These are phyloP conservation scores for Beta vulgaris DNA, from an alignment of 148 eudicot species.

Conservation along the genomic window DNA sequence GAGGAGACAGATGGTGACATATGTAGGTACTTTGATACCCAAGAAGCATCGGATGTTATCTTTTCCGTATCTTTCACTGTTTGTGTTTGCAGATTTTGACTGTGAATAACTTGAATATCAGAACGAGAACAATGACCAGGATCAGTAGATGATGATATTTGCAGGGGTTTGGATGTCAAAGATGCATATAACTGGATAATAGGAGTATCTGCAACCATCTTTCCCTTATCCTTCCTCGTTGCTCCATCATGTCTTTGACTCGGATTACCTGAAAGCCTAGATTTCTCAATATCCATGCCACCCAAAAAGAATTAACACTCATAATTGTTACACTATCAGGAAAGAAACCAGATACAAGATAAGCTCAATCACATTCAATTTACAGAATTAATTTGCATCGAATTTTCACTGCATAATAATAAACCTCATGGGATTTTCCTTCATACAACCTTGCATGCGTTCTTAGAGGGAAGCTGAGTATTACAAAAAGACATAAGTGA, in stretches of 20 bases:
- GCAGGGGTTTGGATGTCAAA: slow-evolving; percentile 1
- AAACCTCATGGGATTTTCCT: background rate
- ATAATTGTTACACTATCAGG: background rate
- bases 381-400: too few species aligned
- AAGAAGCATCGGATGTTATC: background rate
- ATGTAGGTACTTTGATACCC: background rate
- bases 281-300: background rate
- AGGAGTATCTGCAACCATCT: background rate
- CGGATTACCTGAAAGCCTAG: slow-evolving; percentile 20
- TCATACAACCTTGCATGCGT: background rate
- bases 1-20: background rate
- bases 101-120: background rate
- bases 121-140: background rate
- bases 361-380: background rate
- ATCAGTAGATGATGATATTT: slow-evolving; percentile 11
- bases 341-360: background rate
- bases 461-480: too few species aligned
- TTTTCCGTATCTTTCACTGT: slow-evolving; percentile 3
- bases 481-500: background rate
- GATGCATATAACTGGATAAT: background rate
- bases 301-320: background rate
- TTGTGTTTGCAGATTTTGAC: background rate
- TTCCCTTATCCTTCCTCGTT: slow-evolving; percentile 18
- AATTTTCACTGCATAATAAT: too few species aligned
- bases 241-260: slow-evolving; percentile 11